Conservation (phyloP, 1,284 basidiomycete species). For the Cystobasidium slooffiae region DNA sequence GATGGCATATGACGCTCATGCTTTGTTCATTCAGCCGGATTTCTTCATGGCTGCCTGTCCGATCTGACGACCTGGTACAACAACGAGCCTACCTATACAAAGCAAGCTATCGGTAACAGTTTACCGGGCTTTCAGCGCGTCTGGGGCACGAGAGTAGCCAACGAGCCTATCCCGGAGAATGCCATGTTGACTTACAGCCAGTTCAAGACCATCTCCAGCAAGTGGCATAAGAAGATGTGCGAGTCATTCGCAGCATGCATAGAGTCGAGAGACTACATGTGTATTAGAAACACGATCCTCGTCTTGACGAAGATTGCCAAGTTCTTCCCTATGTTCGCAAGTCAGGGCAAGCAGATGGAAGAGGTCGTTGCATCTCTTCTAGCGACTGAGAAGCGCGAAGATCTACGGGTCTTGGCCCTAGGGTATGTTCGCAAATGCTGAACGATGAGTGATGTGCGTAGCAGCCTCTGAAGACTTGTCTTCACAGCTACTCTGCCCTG, state of each 20-base stretch:
- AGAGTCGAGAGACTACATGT: conserved; percentile 75
- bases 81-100: conserved; percentile 63
- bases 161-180: conserved; percentile 44
- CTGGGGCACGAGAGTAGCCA: conserved; percentile 48
- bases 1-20: background rate
- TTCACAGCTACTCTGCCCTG: conserved; percentile 50
- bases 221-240: conserved; percentile 51
- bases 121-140: conserved; percentile 54
- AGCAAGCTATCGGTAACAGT: conserved; percentile 59
- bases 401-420: conserved; percentile 74
- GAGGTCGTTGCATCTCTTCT: conserved; percentile 70
- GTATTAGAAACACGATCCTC: conserved; percentile 88
- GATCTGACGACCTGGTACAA: conserved; percentile 78
- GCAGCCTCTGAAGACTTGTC: background rate
- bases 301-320: conserved; percentile 86
- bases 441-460: no score
- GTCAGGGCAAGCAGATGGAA: conserved; percentile 64
- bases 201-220: conserved; percentile 47
- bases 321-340: conserved; percentile 75
- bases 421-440: conserved; percentile 61
- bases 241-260: conserved; percentile 49
- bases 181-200: conserved; percentile 45
- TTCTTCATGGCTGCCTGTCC: conserved; percentile 71
- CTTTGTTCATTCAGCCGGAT: conserved; percentile 45
- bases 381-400: conserved; percentile 67